A percentile compares a stretch with the other conserved stretches of the same genome.
Conservation (phyloP, 345 rosid species). For the Syzygium aromaticum region DNA sequence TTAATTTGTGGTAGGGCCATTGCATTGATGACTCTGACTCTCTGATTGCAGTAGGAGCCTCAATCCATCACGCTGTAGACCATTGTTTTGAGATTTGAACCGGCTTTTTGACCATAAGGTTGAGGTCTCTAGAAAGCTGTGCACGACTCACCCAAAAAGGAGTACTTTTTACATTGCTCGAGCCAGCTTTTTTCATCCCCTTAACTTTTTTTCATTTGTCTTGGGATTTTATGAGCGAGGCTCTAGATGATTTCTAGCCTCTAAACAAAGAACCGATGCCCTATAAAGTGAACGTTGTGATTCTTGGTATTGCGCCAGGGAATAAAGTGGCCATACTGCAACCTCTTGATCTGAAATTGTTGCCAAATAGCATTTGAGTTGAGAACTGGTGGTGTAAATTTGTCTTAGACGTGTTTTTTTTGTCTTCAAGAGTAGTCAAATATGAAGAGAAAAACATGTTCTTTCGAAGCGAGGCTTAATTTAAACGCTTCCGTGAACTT, state of each 20-base stretch:
- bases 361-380: background rate
- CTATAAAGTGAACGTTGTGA: background rate
- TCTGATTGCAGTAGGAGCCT: background rate
- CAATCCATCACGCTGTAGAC: background rate
- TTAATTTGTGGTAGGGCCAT: background rate
- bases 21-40: background rate
- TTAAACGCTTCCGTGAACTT: background rate
- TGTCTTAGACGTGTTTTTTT: background rate
- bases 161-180: background rate
- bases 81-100: background rate
- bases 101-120: background rate
- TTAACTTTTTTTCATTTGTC: background rate
- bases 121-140: background rate
- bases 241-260: background rate
- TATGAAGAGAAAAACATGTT: background rate
- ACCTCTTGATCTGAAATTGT: background rate
- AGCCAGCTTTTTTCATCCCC: background rate
- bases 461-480: background rate
- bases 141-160: background rate
- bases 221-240: background rate
- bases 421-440: background rate
- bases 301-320: background rate
- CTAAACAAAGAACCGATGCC: background rate
- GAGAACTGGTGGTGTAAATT: background rate
- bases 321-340: background rate